Base-by-base conservation (phyloP, 257 asterid genomes). In the Cruciata laevipes region DNA sequence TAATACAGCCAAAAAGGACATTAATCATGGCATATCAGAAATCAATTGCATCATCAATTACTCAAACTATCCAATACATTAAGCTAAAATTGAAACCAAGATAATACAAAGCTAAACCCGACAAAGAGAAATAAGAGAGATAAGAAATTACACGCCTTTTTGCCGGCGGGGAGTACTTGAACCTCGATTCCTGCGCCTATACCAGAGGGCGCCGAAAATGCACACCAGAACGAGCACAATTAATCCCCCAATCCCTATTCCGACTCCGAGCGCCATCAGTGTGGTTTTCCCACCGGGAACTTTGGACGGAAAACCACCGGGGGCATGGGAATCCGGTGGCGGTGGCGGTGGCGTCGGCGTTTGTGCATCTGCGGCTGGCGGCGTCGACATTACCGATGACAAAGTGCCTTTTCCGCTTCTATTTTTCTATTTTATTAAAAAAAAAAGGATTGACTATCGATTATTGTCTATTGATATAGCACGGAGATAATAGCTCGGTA, bases 241-340 rank as follows among this genome's bases (percentile, higher is more conserved):
- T 47, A 82, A 68, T 32, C 92, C 96, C 55, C 98, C 98, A 44
- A 91, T 86, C 62, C 96, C 98, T 72, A 89, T 86, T 73, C 98
- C 98, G 33, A 81, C 87, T 38, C 89, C 95, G 51, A 91, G 80
- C 56, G 95, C 96, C 79, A 89, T 52, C 73, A 87, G 69, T 6
- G 91, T 78, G 59, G 78, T 68, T 17, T 12, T 77, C 40, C 35
- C 75, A 14, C 67, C 53, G 32, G 87, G 8, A 16, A 42, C 72
- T 20, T 20, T 20, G 63, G 82, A 60, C 69, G 87, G 78, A 0
- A 24, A 51, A 62, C 9, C 21, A 11, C 51, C 51, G 51, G 51
- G 5, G 16, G 18, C 2, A 32, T 30, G 49, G 38, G 66, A 23
- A 62, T 9, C 51, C 51, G 66, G 21, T 33, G 65, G 20, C 5